Evolutionary conservation across 106 monocot species (phyloP).

Genomic region (Triglochin maritima): DNA sequence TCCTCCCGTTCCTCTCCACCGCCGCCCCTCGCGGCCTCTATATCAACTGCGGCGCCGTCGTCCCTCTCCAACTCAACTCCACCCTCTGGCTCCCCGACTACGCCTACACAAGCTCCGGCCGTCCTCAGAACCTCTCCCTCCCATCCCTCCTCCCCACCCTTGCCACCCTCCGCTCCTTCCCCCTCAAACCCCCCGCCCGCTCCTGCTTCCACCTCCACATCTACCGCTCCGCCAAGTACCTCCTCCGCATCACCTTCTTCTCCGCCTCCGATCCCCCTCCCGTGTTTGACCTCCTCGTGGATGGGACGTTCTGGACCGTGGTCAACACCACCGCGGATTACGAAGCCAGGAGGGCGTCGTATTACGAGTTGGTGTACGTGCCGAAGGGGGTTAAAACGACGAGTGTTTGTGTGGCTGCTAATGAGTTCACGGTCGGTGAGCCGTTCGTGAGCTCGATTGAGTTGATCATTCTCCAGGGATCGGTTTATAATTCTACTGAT

Average conservation of each 20-base stretch:
- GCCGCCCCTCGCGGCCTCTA: constrained; percentile 12
- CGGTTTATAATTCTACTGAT: constrained; percentile 63
- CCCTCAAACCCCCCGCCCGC: constrained; percentile 34
- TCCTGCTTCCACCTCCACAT: constrained; percentile 62
- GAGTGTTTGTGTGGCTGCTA: constrained; percentile 59
- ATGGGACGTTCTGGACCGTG: constrained; percentile 66
- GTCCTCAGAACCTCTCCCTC: constrained; percentile 19
- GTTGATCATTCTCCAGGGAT: constrained; percentile 37
- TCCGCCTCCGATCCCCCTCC: constrained; percentile 50
- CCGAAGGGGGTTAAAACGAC: constrained; percentile 39
- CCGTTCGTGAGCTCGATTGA: constrained; percentile 70
- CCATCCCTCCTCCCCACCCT: constrained; percentile 41
- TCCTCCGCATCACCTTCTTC: constrained; percentile 78
- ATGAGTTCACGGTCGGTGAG: constrained; percentile 46
- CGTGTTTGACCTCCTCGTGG: constrained; percentile 72
- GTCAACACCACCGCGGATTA: constrained; percentile 71
- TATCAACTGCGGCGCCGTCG: constrained; percentile 47
- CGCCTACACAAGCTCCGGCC: constrained; percentile 32
- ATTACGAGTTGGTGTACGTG: constrained; percentile 59
- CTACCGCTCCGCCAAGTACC: constrained; percentile 37
- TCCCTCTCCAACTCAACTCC: constrained; percentile 4
- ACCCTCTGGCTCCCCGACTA: constrained; percentile 44
- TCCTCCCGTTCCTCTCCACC: not conserved
- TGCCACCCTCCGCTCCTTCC: constrained; percentile 68
- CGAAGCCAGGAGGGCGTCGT: constrained; percentile 33